Conservation (phyloP, 2,329 filamentous ascomycete species). For the Dactylellina parvicollis region DNA sequence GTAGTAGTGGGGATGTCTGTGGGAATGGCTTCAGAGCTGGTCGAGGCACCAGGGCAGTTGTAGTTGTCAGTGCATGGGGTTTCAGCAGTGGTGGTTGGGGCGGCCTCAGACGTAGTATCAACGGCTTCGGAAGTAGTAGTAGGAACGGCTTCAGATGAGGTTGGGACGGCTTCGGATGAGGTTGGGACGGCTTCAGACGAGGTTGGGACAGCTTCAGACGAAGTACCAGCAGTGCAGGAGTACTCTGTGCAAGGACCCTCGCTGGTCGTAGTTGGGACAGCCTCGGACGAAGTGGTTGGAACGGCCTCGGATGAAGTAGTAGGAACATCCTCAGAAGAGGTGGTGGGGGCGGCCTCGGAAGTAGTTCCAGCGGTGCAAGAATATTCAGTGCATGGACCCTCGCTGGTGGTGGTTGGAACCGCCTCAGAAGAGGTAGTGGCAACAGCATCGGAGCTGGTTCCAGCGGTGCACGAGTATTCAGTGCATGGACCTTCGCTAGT, state of each 20-base stretch:
- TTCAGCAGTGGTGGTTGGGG: neutral
- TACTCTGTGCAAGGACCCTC: conserved; percentile 20
- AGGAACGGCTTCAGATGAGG: no score
- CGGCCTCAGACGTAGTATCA: conserved; percentile 6
- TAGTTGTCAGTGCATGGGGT: neutral
- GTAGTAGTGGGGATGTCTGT: conserved; percentile 25
- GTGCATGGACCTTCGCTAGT: neutral
- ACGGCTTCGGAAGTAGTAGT: neutral
- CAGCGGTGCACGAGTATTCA: no score
- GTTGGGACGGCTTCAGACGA: neutral
- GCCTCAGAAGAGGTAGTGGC: neutral
- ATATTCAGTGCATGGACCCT: conserved; percentile 16
- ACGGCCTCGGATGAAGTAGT: conserved; percentile 17
- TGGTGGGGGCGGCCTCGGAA: conserved; percentile 1
- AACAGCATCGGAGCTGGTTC: neutral
- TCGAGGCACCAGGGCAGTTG: conserved; percentile 16
- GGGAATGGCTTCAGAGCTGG: conserved; percentile 9
- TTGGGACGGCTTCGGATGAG: no score
- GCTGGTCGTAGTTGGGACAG: conserved; percentile 24
- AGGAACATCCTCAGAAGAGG: conserved; percentile 2
- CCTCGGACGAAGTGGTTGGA: conserved; percentile 34
- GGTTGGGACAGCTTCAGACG: neutral
- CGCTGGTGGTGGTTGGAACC: conserved; percentile 7
- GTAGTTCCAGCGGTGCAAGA: conserved; percentile 18
- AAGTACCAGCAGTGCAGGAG: conserved; percentile 23